Conservation (phyloP, 371 early-diverging fungal species). For the Mortierella sp. region DNA sequence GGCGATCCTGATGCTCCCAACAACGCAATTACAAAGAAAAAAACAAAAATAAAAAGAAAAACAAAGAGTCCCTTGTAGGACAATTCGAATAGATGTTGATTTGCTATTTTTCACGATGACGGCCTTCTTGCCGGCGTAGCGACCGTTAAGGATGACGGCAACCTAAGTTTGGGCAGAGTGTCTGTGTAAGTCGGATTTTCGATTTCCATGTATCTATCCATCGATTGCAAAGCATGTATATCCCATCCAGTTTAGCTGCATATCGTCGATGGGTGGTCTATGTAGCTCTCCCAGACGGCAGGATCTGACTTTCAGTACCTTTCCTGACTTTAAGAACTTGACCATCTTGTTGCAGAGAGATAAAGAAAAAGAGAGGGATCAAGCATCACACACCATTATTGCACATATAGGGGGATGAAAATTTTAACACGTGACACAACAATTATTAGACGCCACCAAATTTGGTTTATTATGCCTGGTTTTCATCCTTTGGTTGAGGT, state of each 20-base stretch:
- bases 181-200: conserved; percentile 14
- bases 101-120: conserved; percentile 95
- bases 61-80: neutral
- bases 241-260: neutral
- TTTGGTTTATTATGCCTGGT: neutral
- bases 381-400: neutral
- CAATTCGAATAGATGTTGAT: conserved; percentile 44
- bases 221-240: conserved; percentile 3
- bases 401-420: neutral
- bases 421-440: conserved; percentile 12
- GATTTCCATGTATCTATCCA: conserved; percentile 15
- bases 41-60: neutral
- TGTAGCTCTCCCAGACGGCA: neutral
- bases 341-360: conserved; percentile 32
- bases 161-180: conserved; percentile 70
- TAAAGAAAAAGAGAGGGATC: conserved; percentile 28
- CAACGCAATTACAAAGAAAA: conserved; percentile 3
- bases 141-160: conserved; percentile 96
- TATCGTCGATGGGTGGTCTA: neutral
- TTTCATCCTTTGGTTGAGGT: neutral
- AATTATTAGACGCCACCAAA: conserved; percentile 1
- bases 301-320: conserved; percentile 27
- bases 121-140: conserved; percentile 99
- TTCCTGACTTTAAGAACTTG: conserved; percentile 40
- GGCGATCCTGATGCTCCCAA: neutral